A percentile compares a stretch with the other conserved stretches of the same genome.
Evolutionary conservation across 495 filamentous ascomycete genomes (phyloP).

Genomic region (Darksidea phi): DNA sequence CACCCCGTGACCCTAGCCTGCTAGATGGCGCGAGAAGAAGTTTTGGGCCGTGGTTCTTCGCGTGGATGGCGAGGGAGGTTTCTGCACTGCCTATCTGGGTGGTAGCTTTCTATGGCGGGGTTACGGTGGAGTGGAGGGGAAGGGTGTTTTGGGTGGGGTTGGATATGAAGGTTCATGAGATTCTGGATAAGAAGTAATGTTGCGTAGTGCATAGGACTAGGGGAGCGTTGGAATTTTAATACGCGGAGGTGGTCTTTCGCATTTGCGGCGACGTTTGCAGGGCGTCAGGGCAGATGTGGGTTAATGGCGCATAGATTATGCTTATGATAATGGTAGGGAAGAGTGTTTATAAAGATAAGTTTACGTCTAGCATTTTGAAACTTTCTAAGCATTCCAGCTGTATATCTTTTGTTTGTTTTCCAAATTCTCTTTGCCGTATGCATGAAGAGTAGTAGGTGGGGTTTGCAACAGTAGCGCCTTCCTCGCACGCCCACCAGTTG

Average conservation of each 20-base stretch:
- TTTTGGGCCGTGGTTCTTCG: constrained; percentile 69
- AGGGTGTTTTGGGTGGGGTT: constrained; percentile 75
- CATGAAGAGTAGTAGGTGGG: no score
- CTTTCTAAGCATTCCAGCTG: no score
- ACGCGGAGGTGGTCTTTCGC: not conserved
- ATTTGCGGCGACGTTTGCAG: not conserved
- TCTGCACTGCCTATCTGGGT: constrained; percentile 85
- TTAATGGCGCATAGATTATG: no score
- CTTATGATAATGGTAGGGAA: no score
- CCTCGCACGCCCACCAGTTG: no score
- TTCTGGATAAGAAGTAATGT: constrained; percentile 20
- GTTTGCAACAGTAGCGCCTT: no score
- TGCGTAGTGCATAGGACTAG: not conserved
- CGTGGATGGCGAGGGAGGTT: constrained; percentile 82
- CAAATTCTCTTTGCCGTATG: no score
- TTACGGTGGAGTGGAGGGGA: constrained; percentile 83
- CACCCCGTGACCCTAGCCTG: constrained; percentile 1
- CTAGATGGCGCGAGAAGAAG: constrained; percentile 36
- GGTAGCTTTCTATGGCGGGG: constrained; percentile 79
- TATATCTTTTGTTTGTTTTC: no score
- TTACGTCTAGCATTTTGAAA: no score
- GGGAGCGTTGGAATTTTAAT: not conserved
- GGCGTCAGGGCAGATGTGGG: no score
- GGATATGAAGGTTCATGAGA: constrained; percentile 73
- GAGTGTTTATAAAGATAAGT: no score